phyloP scores from a whole-genome alignment of 352 stramenopile species.

The Globisporangium paroecandrum region DNA sequence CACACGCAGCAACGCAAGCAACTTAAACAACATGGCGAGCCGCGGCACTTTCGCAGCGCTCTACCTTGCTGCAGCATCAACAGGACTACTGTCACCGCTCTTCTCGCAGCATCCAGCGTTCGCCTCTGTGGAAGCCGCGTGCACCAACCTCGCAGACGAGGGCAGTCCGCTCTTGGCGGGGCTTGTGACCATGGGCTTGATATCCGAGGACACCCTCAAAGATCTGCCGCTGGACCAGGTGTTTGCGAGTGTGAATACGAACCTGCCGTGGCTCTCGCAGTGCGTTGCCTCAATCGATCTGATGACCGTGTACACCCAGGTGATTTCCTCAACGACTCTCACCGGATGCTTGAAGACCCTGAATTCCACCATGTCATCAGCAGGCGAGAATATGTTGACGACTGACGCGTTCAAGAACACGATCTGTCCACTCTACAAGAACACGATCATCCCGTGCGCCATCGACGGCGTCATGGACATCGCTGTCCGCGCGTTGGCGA shows the following conservation, averaged over 20 bases:
- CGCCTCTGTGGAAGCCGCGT: background rate
- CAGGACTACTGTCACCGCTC: background rate
- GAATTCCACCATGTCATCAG: constrained; percentile 10
- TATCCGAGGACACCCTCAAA: constrained; percentile 1
- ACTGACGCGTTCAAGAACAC: constrained; percentile 12
- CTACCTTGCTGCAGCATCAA: background rate
- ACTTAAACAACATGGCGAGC: background rate
- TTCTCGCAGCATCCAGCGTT: background rate
- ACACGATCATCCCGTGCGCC: constrained; percentile 34
- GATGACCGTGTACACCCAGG: constrained; percentile 19
- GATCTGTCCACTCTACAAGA: constrained; percentile 27
- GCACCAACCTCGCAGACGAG: constrained; percentile 20
- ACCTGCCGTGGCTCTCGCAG: constrained; percentile 37
- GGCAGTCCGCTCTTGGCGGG: constrained; percentile 18
- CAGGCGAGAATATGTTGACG: constrained; percentile 2
- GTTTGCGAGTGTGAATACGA: constrained; percentile 25
- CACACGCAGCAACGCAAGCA: background rate
- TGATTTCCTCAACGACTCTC: constrained; percentile 18
- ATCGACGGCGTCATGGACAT: constrained; percentile 30
- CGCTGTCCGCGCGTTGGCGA: constrained; percentile 18
- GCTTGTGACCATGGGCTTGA: constrained; percentile 2
- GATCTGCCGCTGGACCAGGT: constrained; percentile 16
- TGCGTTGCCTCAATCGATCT: constrained; percentile 37
- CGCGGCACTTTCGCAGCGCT: background rate
- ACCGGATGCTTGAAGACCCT: constrained; percentile 27